Percentiles rank a stretch among this genome's conserved stretches.
Evolutionary conservation across 495 filamentous ascomycete genomes (phyloP).

Genomic region (Margaritispora aquatica): DNA sequence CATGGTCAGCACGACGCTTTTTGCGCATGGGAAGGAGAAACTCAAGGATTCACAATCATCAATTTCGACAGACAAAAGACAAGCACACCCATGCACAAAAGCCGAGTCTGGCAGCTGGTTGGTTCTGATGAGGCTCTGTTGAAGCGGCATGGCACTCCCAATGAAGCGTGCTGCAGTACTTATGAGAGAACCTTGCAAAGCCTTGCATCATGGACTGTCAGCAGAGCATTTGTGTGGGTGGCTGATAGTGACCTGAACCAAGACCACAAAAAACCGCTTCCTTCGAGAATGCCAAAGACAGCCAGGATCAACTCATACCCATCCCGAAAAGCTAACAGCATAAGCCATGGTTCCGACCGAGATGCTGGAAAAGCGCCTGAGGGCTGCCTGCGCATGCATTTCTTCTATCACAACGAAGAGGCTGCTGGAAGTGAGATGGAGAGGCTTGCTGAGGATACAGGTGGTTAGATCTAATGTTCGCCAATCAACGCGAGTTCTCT

Average conservation of each 20-base stretch:
- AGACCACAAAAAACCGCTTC: neutral
- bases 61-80: neutral
- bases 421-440: neutral
- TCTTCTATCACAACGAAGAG: too few relatives aligned
- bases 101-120: neutral
- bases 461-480: too few relatives aligned
- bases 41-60: too few relatives aligned
- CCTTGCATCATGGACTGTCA: neutral
- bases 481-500: too few relatives aligned
- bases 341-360: neutral
- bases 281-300: neutral
- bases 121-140: neutral
- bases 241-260: neutral
- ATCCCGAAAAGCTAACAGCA: neutral
- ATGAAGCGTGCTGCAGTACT: neutral
- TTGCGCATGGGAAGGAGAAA: too few relatives aligned
- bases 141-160: neutral
- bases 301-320: neutral
- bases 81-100: neutral
- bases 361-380: neutral
- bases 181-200: neutral
- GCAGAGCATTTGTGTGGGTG: neutral
- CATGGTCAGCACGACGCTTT: neutral
- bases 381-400: neutral
- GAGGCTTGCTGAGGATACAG: neutral